Base-by-base conservation (phyloP, 768 basidiomycete genomes). In the Psilocybe subaeruginosa region DNA sequence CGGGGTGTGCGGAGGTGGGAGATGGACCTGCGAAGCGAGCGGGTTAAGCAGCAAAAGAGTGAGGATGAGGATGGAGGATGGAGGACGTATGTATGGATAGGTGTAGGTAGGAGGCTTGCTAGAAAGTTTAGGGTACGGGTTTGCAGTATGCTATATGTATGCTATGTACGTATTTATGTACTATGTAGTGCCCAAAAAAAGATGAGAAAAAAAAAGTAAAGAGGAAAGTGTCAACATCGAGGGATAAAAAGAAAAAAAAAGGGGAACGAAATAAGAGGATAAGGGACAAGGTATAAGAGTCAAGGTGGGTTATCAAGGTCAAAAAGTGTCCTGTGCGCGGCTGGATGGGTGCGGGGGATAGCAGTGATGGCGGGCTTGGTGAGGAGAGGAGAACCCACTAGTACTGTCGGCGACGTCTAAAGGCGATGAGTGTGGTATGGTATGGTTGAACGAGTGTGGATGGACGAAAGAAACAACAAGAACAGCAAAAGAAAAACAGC, bases 281-380 rank as follows among this genome's bases (percentile, higher is more conserved):
- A 35, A 12, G 46, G 46, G 54, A 54, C 54, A 35, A 60, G 59
- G 59, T 54, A 60, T 48, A 59, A 51, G 39, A 50, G 48, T 58
- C 54, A 55, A 55, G n/a, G 33, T 23, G 58, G 58, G 58, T 53
- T 53, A 59, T 59, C 58, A 35, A 53, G 19, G 48, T 17, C 37
- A 11, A 35, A 35, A 35, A 58, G 14, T 59, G 52, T 60, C 59
- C 59, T 60, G 52, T 27, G 35, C 29, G 48, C 31, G 49, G 30
- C n/a, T 19, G 35, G 39, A 7, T 23, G 33, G 54, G 54, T 8
- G 35, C 17, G 54, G 37, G 9, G 54, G 17, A 29, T 9, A 33
- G 33, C 16, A 16, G 50, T 27, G 16, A 30, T 52, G 35, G 57
- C 43, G 50, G 23, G 23, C 23, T 23, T 2, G 23, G 23, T 2